phyloP scores from a whole-genome alignment of 768 basidiomycete genomes.

The Boletellus emodensis region DNA sequence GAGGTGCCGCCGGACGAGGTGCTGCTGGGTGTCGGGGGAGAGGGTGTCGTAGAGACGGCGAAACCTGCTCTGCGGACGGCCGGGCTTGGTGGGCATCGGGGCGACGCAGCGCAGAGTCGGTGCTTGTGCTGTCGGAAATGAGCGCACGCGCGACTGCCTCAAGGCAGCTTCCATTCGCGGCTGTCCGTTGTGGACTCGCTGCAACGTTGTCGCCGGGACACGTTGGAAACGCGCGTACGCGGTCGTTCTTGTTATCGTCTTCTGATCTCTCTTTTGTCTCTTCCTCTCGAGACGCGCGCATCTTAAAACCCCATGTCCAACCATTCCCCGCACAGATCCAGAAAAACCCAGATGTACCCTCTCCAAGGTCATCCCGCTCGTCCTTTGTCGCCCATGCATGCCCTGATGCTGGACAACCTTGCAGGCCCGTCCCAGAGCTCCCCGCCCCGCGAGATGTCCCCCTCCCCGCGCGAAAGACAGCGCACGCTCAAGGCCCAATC shows the following conservation, averaged over 20 bases:
- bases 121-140: too few relatives aligned
- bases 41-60: slow-evolving; percentile 44
- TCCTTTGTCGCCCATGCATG: slow-evolving; percentile 10
- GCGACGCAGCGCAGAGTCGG: too few relatives aligned
- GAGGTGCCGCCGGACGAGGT: slow-evolving; percentile 48
- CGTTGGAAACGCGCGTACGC: slow-evolving; percentile 33
- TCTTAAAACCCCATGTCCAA: slow-evolving; percentile 47
- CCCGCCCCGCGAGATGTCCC: slow-evolving; percentile 40
- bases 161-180: slow-evolving; percentile 52
- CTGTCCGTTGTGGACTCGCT: slow-evolving; percentile 17
- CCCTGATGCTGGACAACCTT: background rate
- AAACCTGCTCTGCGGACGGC: slow-evolving; percentile 34
- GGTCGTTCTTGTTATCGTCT: slow-evolving; percentile 26
- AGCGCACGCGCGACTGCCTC: slow-evolving; percentile 25
- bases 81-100: too few relatives aligned
- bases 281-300: too few relatives aligned
- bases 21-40: slow-evolving; percentile 50
- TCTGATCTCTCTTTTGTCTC: slow-evolving; percentile 31
- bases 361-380: background rate
- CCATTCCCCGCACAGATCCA: slow-evolving; percentile 55
- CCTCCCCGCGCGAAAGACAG: slow-evolving; percentile 45
- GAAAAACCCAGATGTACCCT: slow-evolving; percentile 49
- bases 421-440: slow-evolving; percentile 27
- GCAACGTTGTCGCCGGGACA: too few relatives aligned
- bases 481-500: slow-evolving; percentile 57